Evolutionary conservation across 768 basidiomycete species (phyloP).

Genomic region (Mycena albidolilacea): DNA sequence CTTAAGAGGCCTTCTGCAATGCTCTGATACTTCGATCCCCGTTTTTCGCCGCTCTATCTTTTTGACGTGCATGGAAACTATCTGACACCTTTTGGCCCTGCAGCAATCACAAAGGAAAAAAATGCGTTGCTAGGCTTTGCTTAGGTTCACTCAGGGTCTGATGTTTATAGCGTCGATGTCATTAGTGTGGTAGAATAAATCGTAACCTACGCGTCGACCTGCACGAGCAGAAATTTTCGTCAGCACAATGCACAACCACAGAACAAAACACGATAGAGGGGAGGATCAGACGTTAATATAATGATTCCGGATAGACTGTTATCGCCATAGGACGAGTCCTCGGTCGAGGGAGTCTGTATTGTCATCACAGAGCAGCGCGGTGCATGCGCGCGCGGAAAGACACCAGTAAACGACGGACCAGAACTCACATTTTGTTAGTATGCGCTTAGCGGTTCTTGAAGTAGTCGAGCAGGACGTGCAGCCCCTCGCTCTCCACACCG

Average conservation of each 20-base stretch:
- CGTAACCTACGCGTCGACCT: conserved; percentile 27
- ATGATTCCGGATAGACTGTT: conserved; percentile 92
- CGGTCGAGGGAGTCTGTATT: conserved; percentile 95
- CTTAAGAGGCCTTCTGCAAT: too few relatives aligned
- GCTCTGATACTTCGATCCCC: too few relatives aligned
- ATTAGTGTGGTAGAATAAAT: conserved; percentile 20
- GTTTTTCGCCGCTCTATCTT: too few relatives aligned
- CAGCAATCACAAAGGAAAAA: not conserved
- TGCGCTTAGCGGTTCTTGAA: conserved; percentile 81
- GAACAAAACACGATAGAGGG: conserved; percentile 36
- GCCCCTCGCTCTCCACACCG: conserved; percentile 94
- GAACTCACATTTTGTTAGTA: conserved; percentile 63
- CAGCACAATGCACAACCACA: conserved; percentile 16
- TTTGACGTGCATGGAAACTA: too few relatives aligned
- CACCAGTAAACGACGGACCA: conserved; percentile 40
- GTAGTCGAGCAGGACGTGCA: conserved; percentile 94
- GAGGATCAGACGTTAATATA: conserved; percentile 77
- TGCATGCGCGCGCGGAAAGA: conserved; percentile 2
- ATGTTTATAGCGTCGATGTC: conserved; percentile 1
- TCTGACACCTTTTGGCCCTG: too few relatives aligned
- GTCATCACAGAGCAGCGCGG: conserved; percentile 69
- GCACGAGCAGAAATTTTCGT: conserved; percentile 1
- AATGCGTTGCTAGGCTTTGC: not conserved
- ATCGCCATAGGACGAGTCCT: conserved; percentile 79
- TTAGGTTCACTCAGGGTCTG: not conserved